Percentiles rank a stretch among this genome's conserved stretches.
phyloP scores from a whole-genome alignment of 345 rosid species.

The Rubroshorea leprosula region DNA sequence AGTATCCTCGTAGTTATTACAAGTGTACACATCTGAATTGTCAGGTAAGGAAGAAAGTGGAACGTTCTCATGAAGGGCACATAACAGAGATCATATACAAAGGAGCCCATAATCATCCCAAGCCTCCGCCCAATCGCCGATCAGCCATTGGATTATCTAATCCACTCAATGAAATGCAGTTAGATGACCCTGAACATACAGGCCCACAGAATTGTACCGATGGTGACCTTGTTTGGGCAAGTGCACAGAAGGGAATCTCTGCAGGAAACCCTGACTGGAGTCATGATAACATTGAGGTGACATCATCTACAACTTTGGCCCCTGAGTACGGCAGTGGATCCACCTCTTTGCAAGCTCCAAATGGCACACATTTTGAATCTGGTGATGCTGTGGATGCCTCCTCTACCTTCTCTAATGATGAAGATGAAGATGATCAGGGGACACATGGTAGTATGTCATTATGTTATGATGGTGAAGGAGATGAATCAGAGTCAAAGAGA shows the following conservation, averaged over 20 bases:
- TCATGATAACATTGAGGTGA: conserved; percentile 59
- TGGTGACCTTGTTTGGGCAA: conserved; percentile 49
- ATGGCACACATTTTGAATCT: conserved; percentile 45
- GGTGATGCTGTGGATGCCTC: conserved; percentile 71
- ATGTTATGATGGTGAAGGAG: conserved; percentile 65
- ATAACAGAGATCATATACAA: conserved; percentile 94
- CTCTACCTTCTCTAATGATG: conserved; percentile 66
- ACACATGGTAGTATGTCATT: conserved; percentile 61
- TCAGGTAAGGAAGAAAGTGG: conserved; percentile 91
- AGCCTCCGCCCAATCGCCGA: conserved; percentile 64
- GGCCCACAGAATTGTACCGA: conserved; percentile 36
- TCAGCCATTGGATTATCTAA: conserved; percentile 51
- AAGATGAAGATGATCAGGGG: conserved; percentile 65
- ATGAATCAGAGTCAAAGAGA: conserved; percentile 89
- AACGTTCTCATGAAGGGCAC: conserved; percentile 91
- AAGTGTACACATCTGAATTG: conserved; percentile 87
- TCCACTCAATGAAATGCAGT: conserved; percentile 40
- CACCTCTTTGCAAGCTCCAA: conserved; percentile 38
- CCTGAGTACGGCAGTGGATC: conserved; percentile 50
- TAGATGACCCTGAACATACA: conserved; percentile 49
- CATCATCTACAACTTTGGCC: conserved; percentile 49
- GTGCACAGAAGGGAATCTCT: conserved; percentile 34
- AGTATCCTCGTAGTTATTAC: conserved; percentile 95
- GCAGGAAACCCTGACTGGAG: conserved; percentile 47
- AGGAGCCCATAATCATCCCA: conserved; percentile 83